Conservation (phyloP, 495 filamentous ascomycete genomes). For the Aspergillus baeticus region DNA sequence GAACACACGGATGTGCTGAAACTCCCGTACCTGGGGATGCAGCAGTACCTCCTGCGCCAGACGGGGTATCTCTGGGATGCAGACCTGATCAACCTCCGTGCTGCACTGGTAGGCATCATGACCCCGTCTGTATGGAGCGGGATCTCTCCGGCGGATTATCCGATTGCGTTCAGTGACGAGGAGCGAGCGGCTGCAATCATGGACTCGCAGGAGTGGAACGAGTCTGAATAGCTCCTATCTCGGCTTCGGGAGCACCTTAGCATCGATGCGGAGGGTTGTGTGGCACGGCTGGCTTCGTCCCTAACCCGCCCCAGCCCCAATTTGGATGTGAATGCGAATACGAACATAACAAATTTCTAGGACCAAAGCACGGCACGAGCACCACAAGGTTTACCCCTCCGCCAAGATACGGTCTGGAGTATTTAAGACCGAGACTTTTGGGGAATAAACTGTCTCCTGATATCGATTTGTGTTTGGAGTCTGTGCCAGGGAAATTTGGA, state of each 20-base stretch:
- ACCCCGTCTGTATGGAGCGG: conserved; percentile 25
- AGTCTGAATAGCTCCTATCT: conserved; percentile 32
- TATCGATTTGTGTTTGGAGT: no score
- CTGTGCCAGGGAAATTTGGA: no score
- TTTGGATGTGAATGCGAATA: no score
- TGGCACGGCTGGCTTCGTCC: no score
- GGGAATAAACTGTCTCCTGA: conserved; percentile 24
- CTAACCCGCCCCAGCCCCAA: no score
- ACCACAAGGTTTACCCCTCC: no score
- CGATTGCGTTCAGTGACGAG: conserved; percentile 28
- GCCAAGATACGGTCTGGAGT: no score
- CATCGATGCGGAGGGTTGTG: conserved; percentile 33
- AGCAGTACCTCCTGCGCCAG: conserved; percentile 32
- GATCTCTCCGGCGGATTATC: conserved; percentile 26
- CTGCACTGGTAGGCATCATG: conserved; percentile 34
- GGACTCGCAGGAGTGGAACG: conserved; percentile 37
- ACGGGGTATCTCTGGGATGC: conserved; percentile 38
- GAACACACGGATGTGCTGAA: conserved; percentile 27
- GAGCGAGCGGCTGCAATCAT: conserved; percentile 27
- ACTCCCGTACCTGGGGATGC: conserved; percentile 31
- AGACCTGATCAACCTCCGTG: conserved; percentile 35
- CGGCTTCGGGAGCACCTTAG: conserved; percentile 25
- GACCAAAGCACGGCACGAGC: no score
- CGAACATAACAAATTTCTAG: no score
- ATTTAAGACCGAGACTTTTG: conserved; percentile 22